phyloP scores from a whole-genome alignment of 805 yeast genomes.

The Yueomyces sinensis region DNA sequence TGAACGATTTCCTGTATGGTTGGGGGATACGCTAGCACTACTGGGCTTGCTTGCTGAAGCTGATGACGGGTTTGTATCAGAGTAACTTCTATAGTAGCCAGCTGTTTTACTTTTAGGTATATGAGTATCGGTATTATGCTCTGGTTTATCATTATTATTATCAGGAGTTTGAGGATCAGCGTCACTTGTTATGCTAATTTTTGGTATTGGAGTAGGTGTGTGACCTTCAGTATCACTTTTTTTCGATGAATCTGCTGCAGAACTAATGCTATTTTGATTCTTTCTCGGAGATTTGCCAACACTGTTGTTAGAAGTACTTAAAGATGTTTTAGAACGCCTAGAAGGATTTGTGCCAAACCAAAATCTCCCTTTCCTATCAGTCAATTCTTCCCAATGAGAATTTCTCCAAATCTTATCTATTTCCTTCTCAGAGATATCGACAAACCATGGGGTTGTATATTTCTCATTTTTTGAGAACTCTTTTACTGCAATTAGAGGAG shows the following conservation, averaged over 20 bases:
- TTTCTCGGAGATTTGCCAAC: background rate
- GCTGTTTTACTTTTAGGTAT: no score
- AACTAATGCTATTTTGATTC: background rate
- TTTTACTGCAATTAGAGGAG: constrained; percentile 44
- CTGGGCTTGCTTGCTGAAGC: no score
- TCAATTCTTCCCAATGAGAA: constrained; percentile 21
- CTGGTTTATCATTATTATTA: background rate
- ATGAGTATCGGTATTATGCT: no score
- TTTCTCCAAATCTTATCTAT: constrained; percentile 44
- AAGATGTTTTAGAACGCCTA: background rate
- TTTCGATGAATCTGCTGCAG: background rate
- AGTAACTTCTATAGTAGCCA: background rate
- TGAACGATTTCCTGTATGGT: no score
- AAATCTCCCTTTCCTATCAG: constrained; percentile 15
- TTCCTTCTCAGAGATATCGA: constrained; percentile 44
- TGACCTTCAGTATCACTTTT: no score
- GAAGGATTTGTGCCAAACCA: constrained; percentile 8
- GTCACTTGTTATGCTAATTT: no score
- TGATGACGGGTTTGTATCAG: no score
- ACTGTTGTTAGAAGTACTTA: background rate
- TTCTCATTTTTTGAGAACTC: constrained; percentile 41
- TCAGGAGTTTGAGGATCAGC: background rate
- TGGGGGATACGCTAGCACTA: no score
- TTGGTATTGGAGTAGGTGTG: no score
- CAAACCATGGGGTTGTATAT: constrained; percentile 43